A percentile compares a stretch with the other conserved stretches of the same genome.
Conservation (phyloP, 2,329 filamentous ascomycete species). For the Cytospora piceicola region DNA sequence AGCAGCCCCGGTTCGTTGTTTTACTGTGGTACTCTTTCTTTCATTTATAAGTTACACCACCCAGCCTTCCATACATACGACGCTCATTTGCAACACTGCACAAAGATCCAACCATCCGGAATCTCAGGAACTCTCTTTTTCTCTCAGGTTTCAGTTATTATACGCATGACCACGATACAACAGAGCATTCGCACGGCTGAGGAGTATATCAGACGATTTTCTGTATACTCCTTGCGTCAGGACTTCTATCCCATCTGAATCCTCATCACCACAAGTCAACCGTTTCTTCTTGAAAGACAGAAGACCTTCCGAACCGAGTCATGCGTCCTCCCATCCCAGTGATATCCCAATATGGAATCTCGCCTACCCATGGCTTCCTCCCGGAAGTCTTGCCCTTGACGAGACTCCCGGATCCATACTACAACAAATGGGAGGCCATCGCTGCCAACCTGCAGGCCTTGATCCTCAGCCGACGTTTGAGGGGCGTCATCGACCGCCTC, state of each 20-base stretch:
- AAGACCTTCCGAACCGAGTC: conserved; percentile 28
- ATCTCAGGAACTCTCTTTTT: conserved; percentile 6
- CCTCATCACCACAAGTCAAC: neutral
- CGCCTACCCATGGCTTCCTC: conserved; percentile 81
- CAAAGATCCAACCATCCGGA: conserved; percentile 4
- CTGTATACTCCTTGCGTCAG: conserved; percentile 70
- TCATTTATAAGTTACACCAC: conserved; percentile 21
- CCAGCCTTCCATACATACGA: neutral
- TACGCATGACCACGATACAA: conserved; percentile 43
- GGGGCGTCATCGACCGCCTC: conserved; percentile 76
- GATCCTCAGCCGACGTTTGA: conserved; percentile 81
- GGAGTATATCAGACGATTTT: conserved; percentile 61
- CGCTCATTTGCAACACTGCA: conserved; percentile 23
- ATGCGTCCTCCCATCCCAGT: conserved; percentile 66
- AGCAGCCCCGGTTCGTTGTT: conserved; percentile 9
- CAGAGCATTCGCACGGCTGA: conserved; percentile 58
- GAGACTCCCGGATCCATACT: conserved; percentile 84
- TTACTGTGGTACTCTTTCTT: conserved; percentile 14
- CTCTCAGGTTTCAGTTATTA: conserved; percentile 18
- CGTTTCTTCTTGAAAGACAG: conserved; percentile 9
- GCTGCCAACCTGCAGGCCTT: conserved; percentile 84
- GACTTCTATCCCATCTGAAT: conserved; percentile 40
- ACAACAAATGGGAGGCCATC: conserved; percentile 91
- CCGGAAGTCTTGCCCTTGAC: conserved; percentile 80
- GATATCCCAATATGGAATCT: conserved; percentile 80